Evolutionary conservation across 2,329 filamentous ascomycete species (phyloP).

Genomic region (Neofusicoccum laricinum): DNA sequence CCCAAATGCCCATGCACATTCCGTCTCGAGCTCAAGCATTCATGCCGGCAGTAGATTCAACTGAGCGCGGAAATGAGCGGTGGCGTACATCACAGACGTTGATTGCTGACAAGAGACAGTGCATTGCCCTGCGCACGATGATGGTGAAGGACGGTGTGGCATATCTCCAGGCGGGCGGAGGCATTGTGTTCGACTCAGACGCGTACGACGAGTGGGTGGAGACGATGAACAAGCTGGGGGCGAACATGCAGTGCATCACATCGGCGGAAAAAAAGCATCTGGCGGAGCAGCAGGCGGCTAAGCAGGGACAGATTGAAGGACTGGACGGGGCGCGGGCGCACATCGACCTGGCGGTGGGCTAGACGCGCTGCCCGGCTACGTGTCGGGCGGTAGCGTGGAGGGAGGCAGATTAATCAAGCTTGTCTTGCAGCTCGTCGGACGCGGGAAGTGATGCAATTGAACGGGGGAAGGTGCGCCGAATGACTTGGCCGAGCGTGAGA

Average conservation of each 20-base stretch:
- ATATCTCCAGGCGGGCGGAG: constrained; percentile 84
- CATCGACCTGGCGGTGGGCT: constrained; percentile 30
- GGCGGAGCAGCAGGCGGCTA: constrained; percentile 41
- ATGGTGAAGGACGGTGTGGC: constrained; percentile 85
- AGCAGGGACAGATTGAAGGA: constrained; percentile 21
- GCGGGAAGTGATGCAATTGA: constrained; percentile 14
- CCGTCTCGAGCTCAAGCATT: background rate
- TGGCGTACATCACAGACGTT: background rate
- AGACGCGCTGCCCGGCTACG: constrained; percentile 16
- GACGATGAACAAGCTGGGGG: constrained; percentile 89
- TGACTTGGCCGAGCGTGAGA: background rate
- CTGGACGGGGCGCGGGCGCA: constrained; percentile 20
- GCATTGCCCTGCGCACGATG: constrained; percentile 85
- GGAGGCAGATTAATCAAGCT: constrained; percentile 4
- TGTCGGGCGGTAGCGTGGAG: background rate
- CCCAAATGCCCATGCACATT: constrained; percentile 12
- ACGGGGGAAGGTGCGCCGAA: background rate
- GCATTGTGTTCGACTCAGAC: constrained; percentile 92
- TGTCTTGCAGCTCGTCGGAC: background rate
- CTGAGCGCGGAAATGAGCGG: no score
- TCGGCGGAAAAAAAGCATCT: constrained; percentile 72
- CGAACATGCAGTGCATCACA: constrained; percentile 85
- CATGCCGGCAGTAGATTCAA: no score
- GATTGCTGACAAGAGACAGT: constrained; percentile 28
- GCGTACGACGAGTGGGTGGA: constrained; percentile 89